phyloP scores from a whole-genome alignment of 1,284 basidiomycete species.

The Heterobasidion parviporum region DNA sequence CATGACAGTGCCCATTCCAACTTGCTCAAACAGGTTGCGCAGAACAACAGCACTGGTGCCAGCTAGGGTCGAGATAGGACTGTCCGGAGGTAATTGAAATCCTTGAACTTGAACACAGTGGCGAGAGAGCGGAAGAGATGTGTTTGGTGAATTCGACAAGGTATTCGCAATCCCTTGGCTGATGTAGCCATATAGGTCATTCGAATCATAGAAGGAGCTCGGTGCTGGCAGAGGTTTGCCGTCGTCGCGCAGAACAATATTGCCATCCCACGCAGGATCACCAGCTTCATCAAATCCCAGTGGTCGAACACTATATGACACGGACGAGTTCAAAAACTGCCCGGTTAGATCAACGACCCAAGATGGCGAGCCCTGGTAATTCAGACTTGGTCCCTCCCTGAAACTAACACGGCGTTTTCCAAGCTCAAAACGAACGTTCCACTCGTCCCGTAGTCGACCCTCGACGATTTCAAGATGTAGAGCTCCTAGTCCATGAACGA shows the following conservation, averaged over 20 bases:
- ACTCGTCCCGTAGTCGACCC: slow-evolving; percentile 72
- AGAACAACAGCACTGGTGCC: slow-evolving; percentile 59
- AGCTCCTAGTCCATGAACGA: slow-evolving; percentile 79
- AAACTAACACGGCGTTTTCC: slow-evolving; percentile 75
- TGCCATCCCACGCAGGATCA: slow-evolving; percentile 67
- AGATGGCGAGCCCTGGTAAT: slow-evolving; percentile 22
- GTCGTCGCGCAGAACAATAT: slow-evolving; percentile 49
- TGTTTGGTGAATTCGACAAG: slow-evolving; percentile 70
- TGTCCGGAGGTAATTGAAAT: slow-evolving; percentile 32
- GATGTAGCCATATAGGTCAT: slow-evolving; percentile 39
- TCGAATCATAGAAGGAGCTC: slow-evolving; percentile 35
- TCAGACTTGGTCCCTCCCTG: slow-evolving; percentile 48
- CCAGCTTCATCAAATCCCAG: slow-evolving; percentile 48
- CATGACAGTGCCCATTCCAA: slow-evolving; percentile 61
- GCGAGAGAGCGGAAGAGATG: slow-evolving; percentile 57
- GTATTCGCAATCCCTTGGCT: slow-evolving; percentile 61
- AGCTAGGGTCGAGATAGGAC: slow-evolving; percentile 45
- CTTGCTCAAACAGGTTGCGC: slow-evolving; percentile 47
- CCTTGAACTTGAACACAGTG: slow-evolving; percentile 47
- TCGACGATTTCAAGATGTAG: slow-evolving; percentile 86
- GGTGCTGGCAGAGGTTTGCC: slow-evolving; percentile 47
- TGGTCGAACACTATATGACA: slow-evolving; percentile 46
- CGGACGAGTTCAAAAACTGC: slow-evolving; percentile 33
- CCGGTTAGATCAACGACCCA: slow-evolving; percentile 60
- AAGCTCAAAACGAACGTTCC: slow-evolving; percentile 71